Percentiles rank a stretch among this genome's conserved stretches.
These are phyloP conservation scores for Neodidymelliopsis sp. DNA, from an alignment of 2,329 filamentous ascomycete species.

Conservation along the genomic window DNA sequence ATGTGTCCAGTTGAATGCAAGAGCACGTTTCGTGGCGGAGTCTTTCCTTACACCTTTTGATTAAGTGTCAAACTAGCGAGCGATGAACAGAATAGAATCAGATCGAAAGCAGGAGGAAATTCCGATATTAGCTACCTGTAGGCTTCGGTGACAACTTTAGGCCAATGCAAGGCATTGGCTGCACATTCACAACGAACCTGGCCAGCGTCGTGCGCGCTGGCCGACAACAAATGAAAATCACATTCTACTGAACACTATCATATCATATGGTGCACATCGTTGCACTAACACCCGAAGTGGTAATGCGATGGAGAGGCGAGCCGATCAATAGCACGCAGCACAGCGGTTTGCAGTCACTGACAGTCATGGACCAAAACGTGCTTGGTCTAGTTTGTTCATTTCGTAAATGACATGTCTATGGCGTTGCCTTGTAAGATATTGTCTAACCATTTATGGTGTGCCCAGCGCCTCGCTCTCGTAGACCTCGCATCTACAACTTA, in stretches of 20 bases:
- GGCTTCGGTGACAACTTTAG: neutral
- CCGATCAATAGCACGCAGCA: no score
- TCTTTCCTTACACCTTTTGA: conserved; percentile 86
- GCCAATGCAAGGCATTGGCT: neutral
- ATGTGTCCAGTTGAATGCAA: conserved; percentile 79
- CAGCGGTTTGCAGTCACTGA: no score
- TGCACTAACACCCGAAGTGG: neutral
- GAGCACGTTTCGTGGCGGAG: conserved; percentile 96
- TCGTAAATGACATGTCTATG: neutral
- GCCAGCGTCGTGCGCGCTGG: neutral
- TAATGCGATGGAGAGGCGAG: no score
- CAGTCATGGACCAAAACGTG: no score
- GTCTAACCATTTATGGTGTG: neutral
- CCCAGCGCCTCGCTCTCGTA: neutral
- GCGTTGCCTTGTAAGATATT: neutral
- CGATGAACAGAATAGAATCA: conserved; percentile 18
- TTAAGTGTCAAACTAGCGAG: conserved; percentile 25
- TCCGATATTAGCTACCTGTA: neutral
- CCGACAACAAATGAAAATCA: conserved; percentile 1
- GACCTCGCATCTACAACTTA: conserved; percentile 51
- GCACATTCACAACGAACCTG: neutral
- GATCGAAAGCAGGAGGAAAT: neutral
- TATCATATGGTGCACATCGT: neutral
- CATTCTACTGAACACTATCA: neutral
- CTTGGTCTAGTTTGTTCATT: no score